Evolutionary conservation across 2,329 filamentous ascomycete genomes (phyloP).

Genomic region (Saccharata proteae): DNA sequence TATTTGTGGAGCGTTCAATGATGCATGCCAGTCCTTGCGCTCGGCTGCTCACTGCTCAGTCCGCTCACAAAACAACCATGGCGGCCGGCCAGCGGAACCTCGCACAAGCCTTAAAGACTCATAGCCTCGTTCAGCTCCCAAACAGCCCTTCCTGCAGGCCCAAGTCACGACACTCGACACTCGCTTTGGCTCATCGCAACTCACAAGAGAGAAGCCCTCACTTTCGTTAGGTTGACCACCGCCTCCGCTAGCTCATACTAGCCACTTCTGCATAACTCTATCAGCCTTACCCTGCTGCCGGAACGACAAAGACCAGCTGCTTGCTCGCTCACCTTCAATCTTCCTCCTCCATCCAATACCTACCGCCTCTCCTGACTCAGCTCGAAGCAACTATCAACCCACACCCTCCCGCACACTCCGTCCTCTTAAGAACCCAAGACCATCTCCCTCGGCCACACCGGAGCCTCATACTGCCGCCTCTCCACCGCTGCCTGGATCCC

Average conservation of each 20-base stretch:
- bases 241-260: background rate
- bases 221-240: constrained; percentile 13
- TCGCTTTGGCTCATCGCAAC: constrained; percentile 21
- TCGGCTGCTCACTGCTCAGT: constrained; percentile 6
- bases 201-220: constrained; percentile 20
- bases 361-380: constrained; percentile 1
- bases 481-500: no score
- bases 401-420: constrained; percentile 4
- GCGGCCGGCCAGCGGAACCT: constrained; percentile 8
- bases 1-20: constrained; percentile 6
- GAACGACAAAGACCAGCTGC: no score
- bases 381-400: constrained; percentile 4
- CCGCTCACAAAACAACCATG: constrained; percentile 6
- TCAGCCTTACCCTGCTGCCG: constrained; percentile 8
- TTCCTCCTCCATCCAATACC: background rate
- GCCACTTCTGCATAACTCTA: constrained; percentile 1
- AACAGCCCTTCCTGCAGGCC: constrained; percentile 24
- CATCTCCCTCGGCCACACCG: no score
- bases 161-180: constrained; percentile 12
- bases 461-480: no score
- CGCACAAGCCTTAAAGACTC: constrained; percentile 11
- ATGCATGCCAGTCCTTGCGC: constrained; percentile 10
- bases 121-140: constrained; percentile 23
- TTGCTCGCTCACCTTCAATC: constrained; percentile 5
- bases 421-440: no score